These are phyloP conservation scores for Grigorovia yakushimaensis DNA, from an alignment of 805 yeast species.

Conservation along the genomic window DNA sequence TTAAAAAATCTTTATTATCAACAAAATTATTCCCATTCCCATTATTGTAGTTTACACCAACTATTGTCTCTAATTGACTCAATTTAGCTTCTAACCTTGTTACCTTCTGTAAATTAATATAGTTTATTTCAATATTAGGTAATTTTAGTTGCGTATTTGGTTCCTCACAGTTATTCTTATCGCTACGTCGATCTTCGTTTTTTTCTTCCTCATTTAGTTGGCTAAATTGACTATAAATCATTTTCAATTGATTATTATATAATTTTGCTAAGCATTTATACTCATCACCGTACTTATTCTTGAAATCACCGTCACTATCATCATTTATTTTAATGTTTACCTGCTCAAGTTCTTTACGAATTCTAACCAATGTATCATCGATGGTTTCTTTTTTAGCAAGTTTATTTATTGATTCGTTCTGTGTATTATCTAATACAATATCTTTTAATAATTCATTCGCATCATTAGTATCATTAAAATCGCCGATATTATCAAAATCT, in stretches of 20 bases:
- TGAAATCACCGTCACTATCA: neutral
- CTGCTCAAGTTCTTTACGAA: neutral
- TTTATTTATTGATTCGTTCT: neutral
- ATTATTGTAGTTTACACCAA: slow-evolving; percentile 6
- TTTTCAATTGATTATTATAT: neutral
- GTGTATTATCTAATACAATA: neutral
- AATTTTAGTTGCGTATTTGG: neutral
- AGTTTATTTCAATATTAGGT: slow-evolving; percentile 5
- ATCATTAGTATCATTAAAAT: neutral
- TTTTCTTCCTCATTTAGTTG: neutral
- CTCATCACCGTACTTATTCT: neutral
- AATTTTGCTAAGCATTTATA: neutral
- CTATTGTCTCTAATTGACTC: slow-evolving; percentile 11
- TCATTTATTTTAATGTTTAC: neutral
- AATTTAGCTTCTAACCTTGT: slow-evolving; percentile 13
- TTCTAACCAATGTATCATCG: neutral
- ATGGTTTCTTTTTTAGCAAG: neutral
- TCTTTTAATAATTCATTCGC: neutral
- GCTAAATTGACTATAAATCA: neutral
- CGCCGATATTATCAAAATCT: neutral
- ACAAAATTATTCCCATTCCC: neutral
- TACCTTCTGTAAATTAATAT: slow-evolving; percentile 6
- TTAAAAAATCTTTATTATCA: neutral
- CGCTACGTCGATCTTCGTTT: too few species aligned
- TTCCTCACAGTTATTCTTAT: too few species aligned